Conservation (phyloP, 148 eudicot species). For the Diospyros lotus region DNA sequence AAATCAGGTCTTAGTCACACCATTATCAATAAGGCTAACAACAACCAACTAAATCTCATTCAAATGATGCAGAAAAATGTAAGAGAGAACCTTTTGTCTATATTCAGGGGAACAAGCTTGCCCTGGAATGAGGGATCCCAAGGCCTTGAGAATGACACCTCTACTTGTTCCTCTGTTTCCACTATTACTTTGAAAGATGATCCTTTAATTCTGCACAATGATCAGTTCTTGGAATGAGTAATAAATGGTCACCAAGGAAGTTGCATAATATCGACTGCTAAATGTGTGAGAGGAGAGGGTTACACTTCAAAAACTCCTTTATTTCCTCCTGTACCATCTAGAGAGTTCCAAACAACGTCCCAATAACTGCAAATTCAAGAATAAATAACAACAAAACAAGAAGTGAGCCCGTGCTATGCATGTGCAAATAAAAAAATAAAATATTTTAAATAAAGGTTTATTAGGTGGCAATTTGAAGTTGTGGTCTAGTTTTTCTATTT, state of each 20-base stretch:
- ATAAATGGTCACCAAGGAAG: neutral
- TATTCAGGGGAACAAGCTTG: slow-evolving; percentile 32
- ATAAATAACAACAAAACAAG: neutral
- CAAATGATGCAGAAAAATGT: no score
- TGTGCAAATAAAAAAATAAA: no score
- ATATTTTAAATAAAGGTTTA: no score
- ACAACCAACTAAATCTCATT: neutral
- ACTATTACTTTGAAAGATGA: slow-evolving; percentile 32
- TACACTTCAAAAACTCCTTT: slow-evolving; percentile 47
- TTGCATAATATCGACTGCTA: neutral
- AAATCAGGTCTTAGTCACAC: neutral
- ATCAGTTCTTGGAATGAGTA: neutral
- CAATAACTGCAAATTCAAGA: slow-evolving; percentile 20
- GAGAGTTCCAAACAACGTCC: slow-evolving; percentile 47
- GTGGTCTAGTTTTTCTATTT: no score
- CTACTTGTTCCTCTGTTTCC: slow-evolving; percentile 42
- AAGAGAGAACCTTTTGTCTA: slow-evolving; percentile 43
- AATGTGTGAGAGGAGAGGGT: neutral
- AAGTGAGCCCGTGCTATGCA: no score
- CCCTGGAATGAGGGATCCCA: slow-evolving; percentile 40
- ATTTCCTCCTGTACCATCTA: slow-evolving; percentile 30
- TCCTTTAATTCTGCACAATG: slow-evolving; percentile 33
- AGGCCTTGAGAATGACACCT: slow-evolving; percentile 43
- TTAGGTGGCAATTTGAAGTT: no score
- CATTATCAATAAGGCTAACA: neutral